A percentile compares a stretch with the other conserved stretches of the same genome.
Conservation (phyloP, 2,329 filamentous ascomycete genomes). For the Paecilomyces fulvus region DNA sequence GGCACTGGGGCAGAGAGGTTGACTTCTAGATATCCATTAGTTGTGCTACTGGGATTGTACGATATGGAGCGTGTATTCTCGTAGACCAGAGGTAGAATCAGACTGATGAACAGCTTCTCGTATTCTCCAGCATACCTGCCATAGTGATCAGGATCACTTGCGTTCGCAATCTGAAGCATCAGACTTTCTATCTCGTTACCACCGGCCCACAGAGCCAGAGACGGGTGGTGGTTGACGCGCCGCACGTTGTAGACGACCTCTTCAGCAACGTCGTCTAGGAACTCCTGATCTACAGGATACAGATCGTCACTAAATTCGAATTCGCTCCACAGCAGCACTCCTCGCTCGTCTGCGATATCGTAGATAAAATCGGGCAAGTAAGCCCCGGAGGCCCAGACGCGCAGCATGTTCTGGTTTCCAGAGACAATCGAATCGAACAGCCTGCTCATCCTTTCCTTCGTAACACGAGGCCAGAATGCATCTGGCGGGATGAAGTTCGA, state of each 20-base stretch:
- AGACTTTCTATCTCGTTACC: constrained; percentile 55
- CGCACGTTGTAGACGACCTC: constrained; percentile 54
- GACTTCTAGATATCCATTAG: constrained; percentile 49
- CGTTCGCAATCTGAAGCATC: constrained; percentile 38
- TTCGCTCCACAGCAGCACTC: constrained; percentile 55
- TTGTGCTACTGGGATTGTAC: constrained; percentile 53
- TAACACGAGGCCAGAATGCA: constrained; percentile 55
- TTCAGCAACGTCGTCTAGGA: constrained; percentile 47
- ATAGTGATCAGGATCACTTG: constrained; percentile 37
- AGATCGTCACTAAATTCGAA: constrained; percentile 55
- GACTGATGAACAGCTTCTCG: constrained; percentile 49
- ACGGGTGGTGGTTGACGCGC: constrained; percentile 54
- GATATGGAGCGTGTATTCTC: constrained; percentile 52
- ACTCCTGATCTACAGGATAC: constrained; percentile 47
- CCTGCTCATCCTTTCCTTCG: constrained; percentile 41
- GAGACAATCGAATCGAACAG: constrained; percentile 48
- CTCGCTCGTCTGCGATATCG: constrained; percentile 42
- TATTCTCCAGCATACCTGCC: constrained; percentile 43
- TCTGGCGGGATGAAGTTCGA: constrained; percentile 57
- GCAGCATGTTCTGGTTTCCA: constrained; percentile 56
- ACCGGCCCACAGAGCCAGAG: constrained; percentile 46
- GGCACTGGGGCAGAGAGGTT: constrained; percentile 46
- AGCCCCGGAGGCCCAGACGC: background rate
- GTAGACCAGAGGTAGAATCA: constrained; percentile 49
- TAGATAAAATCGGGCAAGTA: constrained; percentile 2